Conservation (phyloP, 2,329 filamentous ascomycete genomes). For the Colletotrichum viniferum region DNA sequence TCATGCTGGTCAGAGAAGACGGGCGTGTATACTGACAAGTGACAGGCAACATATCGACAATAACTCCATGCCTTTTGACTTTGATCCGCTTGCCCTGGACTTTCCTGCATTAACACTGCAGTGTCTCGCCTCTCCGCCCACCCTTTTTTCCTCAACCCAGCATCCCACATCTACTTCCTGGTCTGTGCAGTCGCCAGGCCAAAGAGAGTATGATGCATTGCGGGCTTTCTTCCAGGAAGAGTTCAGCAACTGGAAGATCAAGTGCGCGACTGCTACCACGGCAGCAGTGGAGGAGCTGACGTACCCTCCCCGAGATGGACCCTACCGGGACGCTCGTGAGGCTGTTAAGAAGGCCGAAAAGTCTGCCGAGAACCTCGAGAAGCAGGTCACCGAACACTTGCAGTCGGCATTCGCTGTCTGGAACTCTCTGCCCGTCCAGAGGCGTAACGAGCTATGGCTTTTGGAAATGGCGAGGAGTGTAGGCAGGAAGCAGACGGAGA, state of each 20-base stretch:
- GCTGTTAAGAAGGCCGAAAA: conserved; percentile 53
- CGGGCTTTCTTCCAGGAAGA: conserved; percentile 69
- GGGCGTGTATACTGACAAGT: conserved; percentile 1
- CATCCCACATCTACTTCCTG: conserved; percentile 81
- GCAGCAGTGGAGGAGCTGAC: conserved; percentile 54
- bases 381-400: conserved; percentile 75
- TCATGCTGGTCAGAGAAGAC: conserved; percentile 8
- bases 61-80: conserved; percentile 69
- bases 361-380: conserved; percentile 65
- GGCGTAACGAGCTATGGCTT: conserved; percentile 64
- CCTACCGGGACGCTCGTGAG: conserved; percentile 47
- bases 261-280: conserved; percentile 55
- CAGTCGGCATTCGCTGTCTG: conserved; percentile 80
- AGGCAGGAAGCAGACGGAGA: conserved; percentile 60
- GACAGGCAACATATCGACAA: conserved; percentile 59
- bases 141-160: conserved; percentile 80
- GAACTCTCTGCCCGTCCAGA: conserved; percentile 64
- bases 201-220: conserved; percentile 76
- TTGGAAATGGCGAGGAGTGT: conserved; percentile 66
- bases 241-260: conserved; percentile 68
- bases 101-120: conserved; percentile 86
- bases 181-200: conserved; percentile 77
- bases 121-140: conserved; percentile 80
- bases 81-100: conserved; percentile 83
- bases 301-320: conserved; percentile 48